Conservation (phyloP, 78 protist species). For the Kipferlia bialata region DNA sequence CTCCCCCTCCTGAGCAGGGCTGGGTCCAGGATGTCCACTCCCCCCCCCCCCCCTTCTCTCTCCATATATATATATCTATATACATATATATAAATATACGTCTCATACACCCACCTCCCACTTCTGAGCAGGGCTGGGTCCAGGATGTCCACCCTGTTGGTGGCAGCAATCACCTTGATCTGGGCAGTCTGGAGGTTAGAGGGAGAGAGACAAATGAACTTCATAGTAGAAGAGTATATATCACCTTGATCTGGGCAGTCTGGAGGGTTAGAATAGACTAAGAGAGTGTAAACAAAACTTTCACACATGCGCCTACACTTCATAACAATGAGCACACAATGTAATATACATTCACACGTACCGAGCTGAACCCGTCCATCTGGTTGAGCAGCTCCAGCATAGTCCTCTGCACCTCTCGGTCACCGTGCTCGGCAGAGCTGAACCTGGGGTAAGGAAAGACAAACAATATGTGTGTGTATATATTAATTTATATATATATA, state of each 20-base stretch:
- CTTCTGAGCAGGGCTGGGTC: slow-evolving; percentile 97
- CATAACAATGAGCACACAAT: neutral
- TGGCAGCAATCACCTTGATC: slow-evolving; percentile 91
- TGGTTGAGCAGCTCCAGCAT: slow-evolving; percentile 97
- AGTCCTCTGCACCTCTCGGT: slow-evolving; percentile 93
- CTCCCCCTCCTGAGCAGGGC: slow-evolving; percentile 94
- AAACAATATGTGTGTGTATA: too few relatives aligned
- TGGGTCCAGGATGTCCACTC: slow-evolving; percentile 97
- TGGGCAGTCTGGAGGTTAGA: too few relatives aligned
- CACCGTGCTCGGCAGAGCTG: slow-evolving; percentile 87
- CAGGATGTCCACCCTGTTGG: slow-evolving; percentile 94
- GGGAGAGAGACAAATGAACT: too few relatives aligned
- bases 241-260: neutral
- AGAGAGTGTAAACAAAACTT: neutral
- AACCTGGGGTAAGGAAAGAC: too few relatives aligned
- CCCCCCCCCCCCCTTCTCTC: too few relatives aligned
- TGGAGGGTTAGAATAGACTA: neutral
- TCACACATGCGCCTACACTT: neutral
- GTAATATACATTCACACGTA: slow-evolving; percentile 32
- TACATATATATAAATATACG: too few relatives aligned
- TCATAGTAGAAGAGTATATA: neutral
- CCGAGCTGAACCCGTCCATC: slow-evolving; percentile 86
- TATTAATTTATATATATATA: too few relatives aligned
- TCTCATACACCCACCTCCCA: slow-evolving; percentile 41
- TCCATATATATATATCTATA: too few relatives aligned